Percentiles rank a stretch among this genome's conserved stretches.
phyloP scores from a whole-genome alignment of 129 eudicot species.

The Escallonia rubra region DNA sequence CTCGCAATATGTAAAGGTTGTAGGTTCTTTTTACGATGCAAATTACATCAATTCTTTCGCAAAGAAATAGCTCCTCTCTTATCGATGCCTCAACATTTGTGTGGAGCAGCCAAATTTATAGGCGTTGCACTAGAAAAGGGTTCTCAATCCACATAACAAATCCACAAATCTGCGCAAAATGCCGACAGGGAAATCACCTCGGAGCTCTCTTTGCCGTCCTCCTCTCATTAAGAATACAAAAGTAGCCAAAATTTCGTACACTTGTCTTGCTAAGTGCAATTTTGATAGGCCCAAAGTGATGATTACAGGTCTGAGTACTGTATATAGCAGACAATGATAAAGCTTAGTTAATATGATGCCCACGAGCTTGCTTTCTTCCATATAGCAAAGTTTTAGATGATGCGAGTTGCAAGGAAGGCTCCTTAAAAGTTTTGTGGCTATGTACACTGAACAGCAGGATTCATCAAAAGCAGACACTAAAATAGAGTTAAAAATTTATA shows the following conservation, averaged over 20 bases:
- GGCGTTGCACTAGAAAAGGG: neutral
- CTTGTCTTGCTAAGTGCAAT: too few relatives aligned
- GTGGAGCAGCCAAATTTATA: neutral
- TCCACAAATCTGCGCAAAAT: too few relatives aligned
- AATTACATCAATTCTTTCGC: too few relatives aligned
- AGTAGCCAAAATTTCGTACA: too few relatives aligned
- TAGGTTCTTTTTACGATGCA: too few relatives aligned
- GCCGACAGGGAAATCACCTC: too few relatives aligned
- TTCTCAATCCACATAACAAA: neutral
- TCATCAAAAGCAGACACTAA: neutral
- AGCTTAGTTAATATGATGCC: slow-evolving; percentile 2
- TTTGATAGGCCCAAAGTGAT: neutral
- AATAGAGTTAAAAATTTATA: too few relatives aligned
- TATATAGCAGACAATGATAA: neutral
- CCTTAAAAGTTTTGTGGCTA: neutral
- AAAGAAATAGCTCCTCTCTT: too few relatives aligned
- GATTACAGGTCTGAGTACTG: neutral
- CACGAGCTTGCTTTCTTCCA: slow-evolving; percentile 10
- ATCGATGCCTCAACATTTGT: neutral
- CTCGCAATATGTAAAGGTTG: too few relatives aligned
- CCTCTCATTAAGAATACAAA: too few relatives aligned
- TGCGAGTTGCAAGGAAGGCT: neutral
- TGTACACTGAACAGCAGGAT: neutral
- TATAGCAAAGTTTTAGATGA: neutral
- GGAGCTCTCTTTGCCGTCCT: too few relatives aligned